Evolutionary conservation across 179 eudicot genomes (phyloP).

Genomic region (Silene vulgaris): DNA sequence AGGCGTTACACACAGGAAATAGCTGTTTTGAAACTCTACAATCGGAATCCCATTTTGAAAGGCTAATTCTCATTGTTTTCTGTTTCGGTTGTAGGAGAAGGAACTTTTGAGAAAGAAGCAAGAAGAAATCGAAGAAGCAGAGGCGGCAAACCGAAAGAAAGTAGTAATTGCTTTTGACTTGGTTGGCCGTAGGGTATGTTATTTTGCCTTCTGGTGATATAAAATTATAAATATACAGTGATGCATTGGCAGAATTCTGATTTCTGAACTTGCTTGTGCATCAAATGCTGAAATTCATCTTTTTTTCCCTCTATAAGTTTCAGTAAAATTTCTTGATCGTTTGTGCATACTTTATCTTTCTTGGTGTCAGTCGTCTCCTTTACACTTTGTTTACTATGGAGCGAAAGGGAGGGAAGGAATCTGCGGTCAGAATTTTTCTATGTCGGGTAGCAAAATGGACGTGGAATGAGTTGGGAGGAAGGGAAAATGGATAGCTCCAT

Average conservation of each 20-base stretch:
- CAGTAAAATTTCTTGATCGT: too few relatives aligned
- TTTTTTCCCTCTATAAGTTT: too few relatives aligned
- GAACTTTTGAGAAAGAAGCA: constrained; percentile 76
- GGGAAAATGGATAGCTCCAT: too few relatives aligned
- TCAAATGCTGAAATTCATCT: too few relatives aligned
- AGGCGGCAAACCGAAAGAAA: constrained; percentile 66
- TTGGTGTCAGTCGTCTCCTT: background rate
- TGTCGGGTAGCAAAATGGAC: too few relatives aligned
- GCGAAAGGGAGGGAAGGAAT: too few relatives aligned
- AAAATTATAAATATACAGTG: background rate
- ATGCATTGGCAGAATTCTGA: background rate
- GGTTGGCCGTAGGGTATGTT: constrained; percentile 88
- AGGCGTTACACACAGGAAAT: background rate
- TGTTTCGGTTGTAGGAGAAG: constrained; percentile 56
- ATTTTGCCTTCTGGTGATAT: background rate
- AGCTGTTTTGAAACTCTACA: background rate
- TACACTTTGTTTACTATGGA: too few relatives aligned
- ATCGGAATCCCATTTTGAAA: background rate
- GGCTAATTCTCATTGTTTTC: constrained; percentile 8
- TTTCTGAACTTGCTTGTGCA: background rate
- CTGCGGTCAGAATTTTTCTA: too few relatives aligned
- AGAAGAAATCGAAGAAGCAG: constrained; percentile 81
- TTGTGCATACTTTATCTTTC: background rate
- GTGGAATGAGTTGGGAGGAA: too few relatives aligned
- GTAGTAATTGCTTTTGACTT: constrained; percentile 89